Conservation (phyloP, 768 basidiomycete genomes). For the Dictyophora rubrovolvata region DNA sequence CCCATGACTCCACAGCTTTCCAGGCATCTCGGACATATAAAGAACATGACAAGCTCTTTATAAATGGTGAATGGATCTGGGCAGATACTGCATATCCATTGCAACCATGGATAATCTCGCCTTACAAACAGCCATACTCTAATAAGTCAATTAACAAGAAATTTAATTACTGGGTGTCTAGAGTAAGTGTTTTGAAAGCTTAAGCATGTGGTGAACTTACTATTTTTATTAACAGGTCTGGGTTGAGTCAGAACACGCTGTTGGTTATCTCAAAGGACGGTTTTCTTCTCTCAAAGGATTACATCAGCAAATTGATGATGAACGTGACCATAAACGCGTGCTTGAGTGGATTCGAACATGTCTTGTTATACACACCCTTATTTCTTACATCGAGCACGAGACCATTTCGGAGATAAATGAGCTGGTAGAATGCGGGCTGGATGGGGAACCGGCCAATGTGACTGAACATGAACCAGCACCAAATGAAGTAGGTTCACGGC, state of each 20-base stretch:
- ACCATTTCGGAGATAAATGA: constrained; percentile 22
- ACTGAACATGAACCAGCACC: background rate
- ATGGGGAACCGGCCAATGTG: background rate
- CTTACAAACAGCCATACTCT: constrained; percentile 23
- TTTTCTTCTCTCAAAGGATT: constrained; percentile 27
- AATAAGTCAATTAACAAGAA: constrained; percentile 15
- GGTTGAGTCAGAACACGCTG: constrained; percentile 30
- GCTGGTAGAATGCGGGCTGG: constrained; percentile 12
- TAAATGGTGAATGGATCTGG: constrained; percentile 18
- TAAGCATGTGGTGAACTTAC: no score
- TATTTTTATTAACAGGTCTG: constrained; percentile 13
- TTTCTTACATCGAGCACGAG: background rate
- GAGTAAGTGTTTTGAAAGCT: constrained; percentile 1
- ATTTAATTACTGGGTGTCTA: constrained; percentile 16
- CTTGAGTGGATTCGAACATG: constrained; percentile 24
- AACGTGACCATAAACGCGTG: constrained; percentile 18
- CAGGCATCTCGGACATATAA: constrained; percentile 13
- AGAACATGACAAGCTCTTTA: constrained; percentile 12
- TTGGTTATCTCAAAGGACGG: constrained; percentile 31
- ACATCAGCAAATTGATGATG: constrained; percentile 18
- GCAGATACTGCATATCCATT: constrained; percentile 24
- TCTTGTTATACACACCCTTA: constrained; percentile 21
- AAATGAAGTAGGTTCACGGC: background rate
- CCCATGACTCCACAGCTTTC: constrained; percentile 20
- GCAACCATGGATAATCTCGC: constrained; percentile 20